Percentiles rank a stretch among this genome's conserved stretches.
Evolutionary conservation across 2,329 filamentous ascomycete genomes (phyloP).

Genomic region (Nothophaeocryptopus gaeumannii): DNA sequence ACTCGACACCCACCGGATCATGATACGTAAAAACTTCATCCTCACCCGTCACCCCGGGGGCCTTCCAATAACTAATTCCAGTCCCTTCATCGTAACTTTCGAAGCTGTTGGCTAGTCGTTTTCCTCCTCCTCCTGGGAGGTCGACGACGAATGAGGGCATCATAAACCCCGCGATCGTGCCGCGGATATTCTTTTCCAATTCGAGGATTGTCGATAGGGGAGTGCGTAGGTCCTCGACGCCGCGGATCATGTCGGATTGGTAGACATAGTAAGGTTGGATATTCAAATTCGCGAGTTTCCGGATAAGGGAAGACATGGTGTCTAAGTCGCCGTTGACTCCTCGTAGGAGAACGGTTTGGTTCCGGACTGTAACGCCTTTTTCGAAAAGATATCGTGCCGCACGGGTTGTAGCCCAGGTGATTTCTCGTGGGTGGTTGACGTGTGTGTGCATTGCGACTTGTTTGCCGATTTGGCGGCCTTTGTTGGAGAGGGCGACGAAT

Average conservation of each 20-base stretch:
- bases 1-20: conserved; percentile 44
- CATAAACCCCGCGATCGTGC: conserved; percentile 61
- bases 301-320: conserved; percentile 56
- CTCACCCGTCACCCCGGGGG: conserved; percentile 52
- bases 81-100: conserved; percentile 53
- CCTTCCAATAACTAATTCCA: conserved; percentile 56
- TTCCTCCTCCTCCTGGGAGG: conserved; percentile 62
- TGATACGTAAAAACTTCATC: conserved; percentile 54
- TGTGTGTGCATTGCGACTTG: conserved; percentile 63
- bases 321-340: conserved; percentile 57
- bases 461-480: conserved; percentile 55
- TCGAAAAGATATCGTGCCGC: conserved; percentile 53
- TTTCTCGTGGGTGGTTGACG: conserved; percentile 62
- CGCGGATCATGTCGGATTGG: conserved; percentile 61
- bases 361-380: conserved; percentile 55
- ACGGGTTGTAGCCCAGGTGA: conserved; percentile 57
- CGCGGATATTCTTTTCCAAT: conserved; percentile 57
- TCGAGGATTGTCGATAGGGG: conserved; percentile 58
- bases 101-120: conserved; percentile 56
- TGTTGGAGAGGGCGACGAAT: conserved; percentile 51
- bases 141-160: conserved; percentile 63
- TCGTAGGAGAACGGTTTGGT: conserved; percentile 59
- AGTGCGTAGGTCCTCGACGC: conserved; percentile 61
- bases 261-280: conserved; percentile 65
- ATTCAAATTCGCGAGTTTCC: conserved; percentile 54